Evolutionary conservation across 495 filamentous ascomycete genomes (phyloP).

Genomic region (Xylaria intraflava): DNA sequence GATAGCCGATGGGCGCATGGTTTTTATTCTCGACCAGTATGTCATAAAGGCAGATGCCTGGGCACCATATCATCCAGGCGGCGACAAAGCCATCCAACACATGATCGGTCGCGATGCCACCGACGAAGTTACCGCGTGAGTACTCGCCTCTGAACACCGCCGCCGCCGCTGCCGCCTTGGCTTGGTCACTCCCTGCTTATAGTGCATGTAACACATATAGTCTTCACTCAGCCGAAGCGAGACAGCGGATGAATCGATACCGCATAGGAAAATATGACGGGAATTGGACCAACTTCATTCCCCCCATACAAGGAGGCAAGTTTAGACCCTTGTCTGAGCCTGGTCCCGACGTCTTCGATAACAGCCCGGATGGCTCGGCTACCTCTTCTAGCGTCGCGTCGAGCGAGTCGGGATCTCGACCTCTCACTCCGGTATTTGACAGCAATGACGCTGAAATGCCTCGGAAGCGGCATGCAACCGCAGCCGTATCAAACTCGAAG

Average conservation of each 20-base stretch:
- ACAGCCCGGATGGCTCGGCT: conserved; percentile 33
- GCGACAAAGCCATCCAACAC: conserved; percentile 85
- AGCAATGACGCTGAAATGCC: conserved; percentile 42
- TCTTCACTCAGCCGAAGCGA: conserved; percentile 75
- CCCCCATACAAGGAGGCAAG: conserved; percentile 86
- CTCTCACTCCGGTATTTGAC: conserved; percentile 65
- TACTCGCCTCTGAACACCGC: conserved; percentile 16
- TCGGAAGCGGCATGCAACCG: conserved; percentile 17
- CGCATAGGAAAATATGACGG: conserved; percentile 80
- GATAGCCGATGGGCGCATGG: conserved; percentile 75
- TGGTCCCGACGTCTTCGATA: conserved; percentile 28
- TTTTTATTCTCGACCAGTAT: conserved; percentile 74
- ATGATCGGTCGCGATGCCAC: conserved; percentile 97
- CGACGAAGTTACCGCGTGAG: conserved; percentile 87
- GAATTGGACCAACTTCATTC: conserved; percentile 79
- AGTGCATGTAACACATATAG: conserved; percentile 44
- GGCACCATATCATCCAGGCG: conserved; percentile 85
- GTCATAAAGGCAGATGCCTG: conserved; percentile 85
- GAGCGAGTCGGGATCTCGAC: conserved; percentile 41
- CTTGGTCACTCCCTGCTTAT: not conserved
- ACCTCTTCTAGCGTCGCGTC: conserved; percentile 21
- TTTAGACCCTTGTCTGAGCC: conserved; percentile 56
- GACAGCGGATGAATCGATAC: conserved; percentile 69
- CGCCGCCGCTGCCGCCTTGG: not conserved
- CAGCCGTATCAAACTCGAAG: conserved; percentile 20